phyloP scores from a whole-genome alignment of 305 asterid genomes.

The Fraxinus xanthoxyloides region DNA sequence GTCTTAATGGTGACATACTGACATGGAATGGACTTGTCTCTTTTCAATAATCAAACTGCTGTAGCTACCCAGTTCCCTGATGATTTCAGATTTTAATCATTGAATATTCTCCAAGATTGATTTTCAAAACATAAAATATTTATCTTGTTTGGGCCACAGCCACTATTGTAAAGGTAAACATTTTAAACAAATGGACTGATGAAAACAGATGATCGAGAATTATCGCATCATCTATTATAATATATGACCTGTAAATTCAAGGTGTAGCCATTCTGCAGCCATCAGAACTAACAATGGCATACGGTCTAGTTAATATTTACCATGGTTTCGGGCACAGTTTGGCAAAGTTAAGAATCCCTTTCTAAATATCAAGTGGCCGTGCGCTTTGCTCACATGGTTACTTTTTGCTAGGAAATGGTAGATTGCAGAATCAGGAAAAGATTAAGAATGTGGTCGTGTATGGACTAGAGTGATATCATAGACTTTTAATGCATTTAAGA shows the following conservation, averaged over 20 bases:
- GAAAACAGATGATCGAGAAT: background rate
- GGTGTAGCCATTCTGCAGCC: background rate
- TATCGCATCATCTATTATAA: background rate
- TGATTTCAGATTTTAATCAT: background rate
- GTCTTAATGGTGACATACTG: background rate
- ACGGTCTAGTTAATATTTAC: background rate
- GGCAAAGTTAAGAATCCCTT: background rate
- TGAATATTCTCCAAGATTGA: background rate
- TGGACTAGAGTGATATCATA: background rate
- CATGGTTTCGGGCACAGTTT: background rate
- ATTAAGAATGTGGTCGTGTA: background rate
- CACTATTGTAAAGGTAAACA: background rate
- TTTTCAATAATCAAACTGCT: background rate
- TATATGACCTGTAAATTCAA: background rate
- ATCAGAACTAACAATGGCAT: background rate
- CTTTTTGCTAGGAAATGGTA: constrained; percentile 2
- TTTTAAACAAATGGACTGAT: background rate
- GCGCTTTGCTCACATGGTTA: background rate
- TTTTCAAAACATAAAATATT: background rate
- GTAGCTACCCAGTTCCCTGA: background rate
- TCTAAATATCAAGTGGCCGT: background rate
- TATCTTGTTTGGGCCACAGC: background rate
- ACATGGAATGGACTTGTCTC: background rate
- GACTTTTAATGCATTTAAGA: background rate
- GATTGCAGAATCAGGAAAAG: background rate